Evolutionary conservation across 2,329 filamentous ascomycete species (phyloP).

Genomic region (Kalmusia sp.): DNA sequence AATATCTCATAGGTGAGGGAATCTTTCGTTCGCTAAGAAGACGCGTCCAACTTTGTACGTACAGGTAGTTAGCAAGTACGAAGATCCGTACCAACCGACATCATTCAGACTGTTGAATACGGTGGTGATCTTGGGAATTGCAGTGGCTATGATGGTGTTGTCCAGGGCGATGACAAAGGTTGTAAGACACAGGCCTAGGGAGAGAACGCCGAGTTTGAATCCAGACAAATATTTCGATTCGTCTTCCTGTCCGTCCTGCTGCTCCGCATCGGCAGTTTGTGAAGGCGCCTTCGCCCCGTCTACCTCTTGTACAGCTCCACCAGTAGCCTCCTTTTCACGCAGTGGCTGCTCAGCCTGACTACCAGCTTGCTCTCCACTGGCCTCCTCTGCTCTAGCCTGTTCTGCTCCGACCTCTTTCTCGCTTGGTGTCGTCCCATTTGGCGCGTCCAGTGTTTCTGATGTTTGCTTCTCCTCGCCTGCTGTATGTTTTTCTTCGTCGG

Average conservation of each 20-base stretch:
- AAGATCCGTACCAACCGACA: conserved; percentile 51
- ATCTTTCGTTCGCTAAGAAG: too few species aligned
- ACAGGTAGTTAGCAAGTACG: conserved; percentile 56
- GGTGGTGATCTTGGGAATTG: conserved; percentile 51
- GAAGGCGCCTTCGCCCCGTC: neutral
- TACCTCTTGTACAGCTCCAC: neutral
- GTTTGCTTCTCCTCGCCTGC: conserved; percentile 1
- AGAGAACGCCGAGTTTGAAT: conserved; percentile 41
- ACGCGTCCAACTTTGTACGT: too few species aligned
- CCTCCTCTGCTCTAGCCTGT: neutral
- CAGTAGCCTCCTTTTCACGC: neutral
- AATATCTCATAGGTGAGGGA: too few species aligned
- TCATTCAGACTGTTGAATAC: conserved; percentile 50
- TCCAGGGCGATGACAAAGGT: conserved; percentile 49
- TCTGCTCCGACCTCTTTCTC: neutral
- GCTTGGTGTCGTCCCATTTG: neutral
- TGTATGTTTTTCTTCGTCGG: neutral
- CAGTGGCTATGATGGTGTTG: conserved; percentile 49
- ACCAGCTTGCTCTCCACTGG: neutral
- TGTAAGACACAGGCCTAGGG: conserved; percentile 42
- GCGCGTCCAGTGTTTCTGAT: neutral
- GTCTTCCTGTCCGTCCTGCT: conserved; percentile 36
- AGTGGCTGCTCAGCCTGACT: neutral
- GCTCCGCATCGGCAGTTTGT: neutral
- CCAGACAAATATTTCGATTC: conserved; percentile 45